Evolutionary conservation across 73 alveolate species (phyloP).

Genomic region (Paramecium sonneborni): DNA sequence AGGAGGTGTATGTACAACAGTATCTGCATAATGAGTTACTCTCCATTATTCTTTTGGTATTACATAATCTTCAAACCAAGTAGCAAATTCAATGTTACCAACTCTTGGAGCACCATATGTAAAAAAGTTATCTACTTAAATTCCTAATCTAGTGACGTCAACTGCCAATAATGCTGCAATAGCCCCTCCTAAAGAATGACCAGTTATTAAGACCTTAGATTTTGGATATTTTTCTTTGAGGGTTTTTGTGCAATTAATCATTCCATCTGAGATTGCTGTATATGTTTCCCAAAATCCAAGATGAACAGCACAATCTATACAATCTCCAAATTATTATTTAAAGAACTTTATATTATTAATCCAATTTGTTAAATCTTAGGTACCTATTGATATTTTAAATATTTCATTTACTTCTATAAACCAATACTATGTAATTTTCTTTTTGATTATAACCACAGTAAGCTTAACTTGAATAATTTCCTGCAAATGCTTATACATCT

Average conservation of each 20-base stretch:
- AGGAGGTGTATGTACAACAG: slow-evolving; percentile 56
- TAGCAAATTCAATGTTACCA: slow-evolving; percentile 38
- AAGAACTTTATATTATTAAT: slow-evolving; percentile 45
- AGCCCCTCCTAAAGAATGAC: slow-evolving; percentile 72
- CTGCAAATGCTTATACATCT: slow-evolving; percentile 40
- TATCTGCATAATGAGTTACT: slow-evolving; percentile 55
- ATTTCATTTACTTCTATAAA: slow-evolving; percentile 37
- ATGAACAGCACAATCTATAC: slow-evolving; percentile 46
- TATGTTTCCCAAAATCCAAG: slow-evolving; percentile 59
- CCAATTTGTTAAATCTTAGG: slow-evolving; percentile 12
- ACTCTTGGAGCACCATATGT: slow-evolving; percentile 65
- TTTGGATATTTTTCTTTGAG: slow-evolving; percentile 29
- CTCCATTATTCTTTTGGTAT: slow-evolving; percentile 25
- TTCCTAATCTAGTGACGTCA: slow-evolving; percentile 26
- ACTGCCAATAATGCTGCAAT: slow-evolving; percentile 56
- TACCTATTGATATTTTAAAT: not conserved
- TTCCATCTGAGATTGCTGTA: slow-evolving; percentile 6
- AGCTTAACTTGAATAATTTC: slow-evolving; percentile 37
- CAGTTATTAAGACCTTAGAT: slow-evolving; percentile 41
- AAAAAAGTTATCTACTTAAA: slow-evolving; percentile 46
- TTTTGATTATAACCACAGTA: slow-evolving; percentile 48
- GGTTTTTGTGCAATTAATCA: not conserved
- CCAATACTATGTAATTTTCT: slow-evolving; percentile 29
- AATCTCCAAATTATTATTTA: slow-evolving; percentile 15
- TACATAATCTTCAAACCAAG: slow-evolving; percentile 38